phyloP scores from a whole-genome alignment of 176 grass and related monocot genomes.

The Ampelocalamus luodianensis region DNA sequence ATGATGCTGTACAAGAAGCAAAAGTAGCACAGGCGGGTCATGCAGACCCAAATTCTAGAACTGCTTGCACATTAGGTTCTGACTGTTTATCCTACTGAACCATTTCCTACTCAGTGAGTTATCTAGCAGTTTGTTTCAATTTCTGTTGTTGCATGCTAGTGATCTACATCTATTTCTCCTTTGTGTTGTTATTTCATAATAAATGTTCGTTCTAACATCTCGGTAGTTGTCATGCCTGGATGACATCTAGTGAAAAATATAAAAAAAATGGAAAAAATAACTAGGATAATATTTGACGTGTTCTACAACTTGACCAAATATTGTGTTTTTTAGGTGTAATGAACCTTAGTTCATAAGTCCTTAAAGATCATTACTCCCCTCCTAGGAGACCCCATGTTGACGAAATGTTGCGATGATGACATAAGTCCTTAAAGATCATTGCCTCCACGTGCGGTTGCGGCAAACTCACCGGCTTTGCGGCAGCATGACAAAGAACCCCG shows the following conservation, averaged over 20 bases:
- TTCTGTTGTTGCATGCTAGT: constrained; percentile 1
- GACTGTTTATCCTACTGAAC: background rate
- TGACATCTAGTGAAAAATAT: background rate
- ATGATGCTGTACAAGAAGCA: constrained; percentile 13
- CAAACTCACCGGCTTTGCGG: too few relatives aligned
- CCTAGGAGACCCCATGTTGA: too few relatives aligned
- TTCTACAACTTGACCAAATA: constrained; percentile 7
- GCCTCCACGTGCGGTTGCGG: too few relatives aligned
- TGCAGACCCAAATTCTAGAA: background rate
- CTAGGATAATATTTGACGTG: background rate
- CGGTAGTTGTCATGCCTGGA: background rate
- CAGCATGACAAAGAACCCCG: too few relatives aligned
- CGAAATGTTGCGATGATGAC: too few relatives aligned
- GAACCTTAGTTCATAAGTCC: too few relatives aligned
- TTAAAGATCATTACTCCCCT: too few relatives aligned
- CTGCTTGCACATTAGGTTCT: background rate
- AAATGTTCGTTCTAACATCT: background rate
- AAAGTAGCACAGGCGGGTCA: background rate
- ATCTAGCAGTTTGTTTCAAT: background rate
- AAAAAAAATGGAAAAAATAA: background rate
- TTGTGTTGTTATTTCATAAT: background rate
- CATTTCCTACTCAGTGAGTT: constrained; percentile 7
- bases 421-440: too few relatives aligned
- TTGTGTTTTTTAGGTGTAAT: too few relatives aligned
- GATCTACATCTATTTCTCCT: background rate